These are phyloP conservation scores for Tylopilus intermedius DNA, from an alignment of 768 basidiomycete genomes.

Conservation along the genomic window DNA sequence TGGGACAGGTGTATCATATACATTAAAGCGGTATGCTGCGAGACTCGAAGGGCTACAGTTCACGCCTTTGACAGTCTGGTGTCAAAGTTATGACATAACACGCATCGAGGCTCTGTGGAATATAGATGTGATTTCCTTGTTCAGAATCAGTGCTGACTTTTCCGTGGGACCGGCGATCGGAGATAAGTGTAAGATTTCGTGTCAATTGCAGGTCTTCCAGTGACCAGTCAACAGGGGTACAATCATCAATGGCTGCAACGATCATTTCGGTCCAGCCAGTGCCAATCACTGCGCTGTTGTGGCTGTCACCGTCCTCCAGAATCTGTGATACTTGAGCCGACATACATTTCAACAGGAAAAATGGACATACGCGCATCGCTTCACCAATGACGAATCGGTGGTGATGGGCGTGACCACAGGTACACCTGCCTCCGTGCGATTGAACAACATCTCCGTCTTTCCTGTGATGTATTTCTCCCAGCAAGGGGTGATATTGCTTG, in stretches of 20 bases:
- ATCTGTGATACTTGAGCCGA: neutral
- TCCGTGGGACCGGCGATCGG: neutral
- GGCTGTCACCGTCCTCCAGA: constrained; percentile 14
- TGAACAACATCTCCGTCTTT: constrained; percentile 16
- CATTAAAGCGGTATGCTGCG: too few species aligned
- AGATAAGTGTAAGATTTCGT: too few species aligned
- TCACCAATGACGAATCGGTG: neutral
- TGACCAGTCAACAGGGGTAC: too few species aligned
- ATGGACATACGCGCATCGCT: constrained; percentile 15
- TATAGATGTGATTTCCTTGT: too few species aligned
- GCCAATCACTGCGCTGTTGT: neutral
- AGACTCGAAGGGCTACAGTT: too few species aligned
- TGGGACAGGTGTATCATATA: too few species aligned
- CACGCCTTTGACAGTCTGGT: too few species aligned
- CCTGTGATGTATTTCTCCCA: constrained; percentile 7
- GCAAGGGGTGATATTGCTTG: constrained; percentile 13
- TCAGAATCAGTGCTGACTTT: too few species aligned
- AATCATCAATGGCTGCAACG: neutral
- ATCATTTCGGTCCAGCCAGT: neutral
- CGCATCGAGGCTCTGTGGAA: too few species aligned
- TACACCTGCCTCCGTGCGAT: constrained; percentile 3
- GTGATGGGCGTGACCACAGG: constrained; percentile 2
- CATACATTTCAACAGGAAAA: neutral
- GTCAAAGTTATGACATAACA: too few species aligned
- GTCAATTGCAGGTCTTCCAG: too few species aligned